Base-by-base conservation (phyloP, 805 yeast genomes). In the Saccharomycopsis fermentans region DNA sequence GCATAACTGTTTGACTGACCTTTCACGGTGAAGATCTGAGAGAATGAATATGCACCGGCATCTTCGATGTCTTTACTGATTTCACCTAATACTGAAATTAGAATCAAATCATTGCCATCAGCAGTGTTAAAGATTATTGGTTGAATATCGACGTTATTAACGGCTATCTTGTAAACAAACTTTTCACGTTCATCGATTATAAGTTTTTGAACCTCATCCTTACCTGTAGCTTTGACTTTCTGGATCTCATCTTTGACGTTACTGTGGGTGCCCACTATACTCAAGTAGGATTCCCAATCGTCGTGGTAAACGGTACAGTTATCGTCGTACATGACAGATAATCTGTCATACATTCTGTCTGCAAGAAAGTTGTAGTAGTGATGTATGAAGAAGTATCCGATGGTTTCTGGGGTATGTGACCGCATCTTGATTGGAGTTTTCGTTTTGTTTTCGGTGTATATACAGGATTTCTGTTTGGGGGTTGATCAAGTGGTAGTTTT, bases 291-390 rank as follows among this genome's bases (percentile, higher is more conserved):
- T 16, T 43, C 50, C 50, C 50, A 43, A n/a, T 43, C 50, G 6
- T 43, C 50, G 26, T 43, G 50, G 9, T 43, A 43, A 21, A 43
- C 50, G 8, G 50, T 43, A 11, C 50, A 43, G 12, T 43, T 43
- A 21, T 43, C 50, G 26, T 43, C 50, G 26, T 43, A 43, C 50
- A 43, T 43, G 50, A 43, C 50, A 43, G 50, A 43, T 4, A 43
- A 21, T 14, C 50, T 43, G 50, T 43, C 50, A 14, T 43, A 43
- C 50, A 43, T 43, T 43, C 50, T 19, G 26, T 43, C 50, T 43
- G 50, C 50, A 21, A 43, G 50, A 43, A 43, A 43, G 50, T 43
- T 43, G n/a, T 43, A 43, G 29, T 43, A 43, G 29, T 43, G 50
- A 43, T 43, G 50, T 43, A 43, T 43, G 9, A 43, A 43, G 50